These are phyloP conservation scores for Penicillium sp. DNA, from an alignment of 2,329 filamentous ascomycete genomes.

Conservation along the genomic window DNA sequence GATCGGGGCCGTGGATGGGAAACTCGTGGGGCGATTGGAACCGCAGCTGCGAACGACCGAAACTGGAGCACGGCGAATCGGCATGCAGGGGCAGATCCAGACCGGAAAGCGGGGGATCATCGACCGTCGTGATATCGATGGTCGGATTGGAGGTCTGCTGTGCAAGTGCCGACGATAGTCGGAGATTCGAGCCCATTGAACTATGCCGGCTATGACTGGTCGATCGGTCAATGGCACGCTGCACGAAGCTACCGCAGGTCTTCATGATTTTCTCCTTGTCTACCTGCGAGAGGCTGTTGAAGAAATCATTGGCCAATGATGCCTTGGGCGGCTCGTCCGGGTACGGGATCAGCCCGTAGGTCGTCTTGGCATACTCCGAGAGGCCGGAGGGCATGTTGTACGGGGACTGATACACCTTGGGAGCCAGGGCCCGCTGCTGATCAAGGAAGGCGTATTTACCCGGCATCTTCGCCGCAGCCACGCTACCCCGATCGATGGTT, in stretches of 20 bases:
- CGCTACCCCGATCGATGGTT: slow-evolving; percentile 29
- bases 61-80: slow-evolving; percentile 42
- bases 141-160: slow-evolving; percentile 40
- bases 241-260: slow-evolving; percentile 41
- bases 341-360: slow-evolving; percentile 35
- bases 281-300: slow-evolving; percentile 37
- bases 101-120: slow-evolving; percentile 36
- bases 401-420: slow-evolving; percentile 42
- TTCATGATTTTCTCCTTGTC: slow-evolving; percentile 43
- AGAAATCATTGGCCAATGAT: slow-evolving; percentile 42
- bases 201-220: slow-evolving; percentile 37
- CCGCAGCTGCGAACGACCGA: slow-evolving; percentile 41
- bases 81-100: slow-evolving; percentile 39
- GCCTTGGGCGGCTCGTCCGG: slow-evolving; percentile 34
- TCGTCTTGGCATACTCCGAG: slow-evolving; percentile 40
- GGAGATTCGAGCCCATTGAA: slow-evolving; percentile 35
- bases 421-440: slow-evolving; percentile 35
- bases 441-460: slow-evolving; percentile 41
- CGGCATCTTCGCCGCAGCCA: slow-evolving; percentile 30
- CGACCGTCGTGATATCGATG: slow-evolving; percentile 42
- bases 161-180: slow-evolving; percentile 37
- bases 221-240: slow-evolving; percentile 37
- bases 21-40: slow-evolving; percentile 43
- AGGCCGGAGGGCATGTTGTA: slow-evolving; percentile 44
- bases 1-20: slow-evolving; percentile 33